Percentiles rank a stretch among this genome's conserved stretches.
Conservation (phyloP, 306 rosid genomes). For the Castanospermum australe region DNA sequence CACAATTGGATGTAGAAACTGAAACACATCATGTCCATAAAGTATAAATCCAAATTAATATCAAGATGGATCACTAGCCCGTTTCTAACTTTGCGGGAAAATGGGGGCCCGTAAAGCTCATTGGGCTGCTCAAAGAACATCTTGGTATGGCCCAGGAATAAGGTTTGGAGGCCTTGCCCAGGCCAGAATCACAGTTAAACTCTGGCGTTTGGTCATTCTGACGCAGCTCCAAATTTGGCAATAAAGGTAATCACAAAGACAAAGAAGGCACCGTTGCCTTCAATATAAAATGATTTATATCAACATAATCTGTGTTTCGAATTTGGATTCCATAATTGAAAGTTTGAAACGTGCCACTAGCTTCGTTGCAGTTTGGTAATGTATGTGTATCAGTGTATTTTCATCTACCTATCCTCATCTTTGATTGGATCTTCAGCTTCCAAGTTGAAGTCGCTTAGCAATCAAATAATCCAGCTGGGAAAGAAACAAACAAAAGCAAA, state of each 20-base stretch:
- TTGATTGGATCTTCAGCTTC: neutral
- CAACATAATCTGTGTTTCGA: neutral
- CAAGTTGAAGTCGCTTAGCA: slow-evolving; percentile 17
- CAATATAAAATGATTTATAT: too few relatives aligned
- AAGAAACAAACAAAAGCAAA: slow-evolving; percentile 19
- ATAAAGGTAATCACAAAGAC: neutral
- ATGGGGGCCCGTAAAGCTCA: neutral
- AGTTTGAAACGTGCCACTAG: neutral
- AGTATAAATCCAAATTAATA: too few relatives aligned
- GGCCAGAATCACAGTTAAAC: neutral
- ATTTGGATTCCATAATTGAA: neutral
- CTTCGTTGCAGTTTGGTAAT: neutral
- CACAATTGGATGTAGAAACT: too few relatives aligned
- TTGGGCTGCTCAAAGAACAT: neutral
- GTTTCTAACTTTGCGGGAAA: too few relatives aligned
- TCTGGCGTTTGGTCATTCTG: too few relatives aligned
- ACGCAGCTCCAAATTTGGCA: too few relatives aligned
- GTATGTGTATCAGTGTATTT: neutral
- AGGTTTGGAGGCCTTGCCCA: neutral
- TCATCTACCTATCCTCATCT: neutral
- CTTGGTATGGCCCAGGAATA: neutral
- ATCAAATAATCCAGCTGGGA: neutral
- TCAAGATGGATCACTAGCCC: too few relatives aligned
- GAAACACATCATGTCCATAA: too few relatives aligned
- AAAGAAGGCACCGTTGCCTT: neutral